Evolutionary conservation across 164 flowering plant species (phyloP).

Genomic region (Echeveria elegans): DNA sequence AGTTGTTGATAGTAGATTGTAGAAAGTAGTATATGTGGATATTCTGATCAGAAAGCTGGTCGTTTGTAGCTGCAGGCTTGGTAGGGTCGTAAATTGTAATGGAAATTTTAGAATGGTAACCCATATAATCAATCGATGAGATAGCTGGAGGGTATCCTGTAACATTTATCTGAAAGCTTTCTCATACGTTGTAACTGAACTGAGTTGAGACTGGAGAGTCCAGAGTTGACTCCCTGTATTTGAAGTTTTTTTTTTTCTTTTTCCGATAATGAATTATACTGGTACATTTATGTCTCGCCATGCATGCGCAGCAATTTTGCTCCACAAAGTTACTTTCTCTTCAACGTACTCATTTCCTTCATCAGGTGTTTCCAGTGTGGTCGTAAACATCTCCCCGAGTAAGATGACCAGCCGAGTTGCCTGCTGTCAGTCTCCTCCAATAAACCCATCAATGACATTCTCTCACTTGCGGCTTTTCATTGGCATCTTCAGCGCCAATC

Average conservation of each 20-base stretch:
- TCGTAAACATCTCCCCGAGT: conserved; percentile 21
- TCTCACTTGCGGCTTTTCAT: conserved; percentile 15
- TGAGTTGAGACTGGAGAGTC: no score
- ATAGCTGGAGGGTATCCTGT: conserved; percentile 79
- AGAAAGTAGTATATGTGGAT: not conserved
- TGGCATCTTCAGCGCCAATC: not conserved
- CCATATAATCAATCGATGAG: no score
- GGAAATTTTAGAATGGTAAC: no score
- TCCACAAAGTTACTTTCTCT: conserved; percentile 1
- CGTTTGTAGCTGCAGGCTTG: not conserved
- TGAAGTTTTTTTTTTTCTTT: no score
- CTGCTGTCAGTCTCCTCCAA: conserved; percentile 60
- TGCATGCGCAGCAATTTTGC: conserved; percentile 69
- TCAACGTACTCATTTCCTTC: conserved; percentile 18
- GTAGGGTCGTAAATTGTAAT: not conserved
- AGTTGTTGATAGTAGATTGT: not conserved
- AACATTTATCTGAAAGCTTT: conserved; percentile 66
- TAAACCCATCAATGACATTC: conserved; percentile 80
- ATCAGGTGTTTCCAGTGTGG: conserved; percentile 16
- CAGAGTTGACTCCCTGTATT: no score
- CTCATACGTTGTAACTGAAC: conserved; percentile 68
- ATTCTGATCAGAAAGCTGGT: not conserved
- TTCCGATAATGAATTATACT: no score
- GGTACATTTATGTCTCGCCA: conserved; percentile 85
- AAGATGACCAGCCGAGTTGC: conserved; percentile 23